Conservation (phyloP, 2,329 filamentous ascomycete genomes). For the Neofusicoccum kwambonambiense region DNA sequence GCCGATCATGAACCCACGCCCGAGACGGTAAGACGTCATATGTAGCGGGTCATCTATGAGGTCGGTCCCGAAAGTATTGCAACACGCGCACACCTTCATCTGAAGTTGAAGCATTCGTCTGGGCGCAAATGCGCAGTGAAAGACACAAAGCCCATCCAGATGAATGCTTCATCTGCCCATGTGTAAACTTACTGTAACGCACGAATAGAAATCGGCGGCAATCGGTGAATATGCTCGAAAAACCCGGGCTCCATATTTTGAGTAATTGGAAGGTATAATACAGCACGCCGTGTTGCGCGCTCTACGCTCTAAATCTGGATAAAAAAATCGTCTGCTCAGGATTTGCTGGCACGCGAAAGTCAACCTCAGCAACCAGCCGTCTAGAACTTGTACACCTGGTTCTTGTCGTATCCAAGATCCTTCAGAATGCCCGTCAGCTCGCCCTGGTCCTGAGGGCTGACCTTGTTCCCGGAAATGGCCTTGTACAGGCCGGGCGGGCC, state of each 20-base stretch:
- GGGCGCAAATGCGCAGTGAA: no score
- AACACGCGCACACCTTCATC: no score
- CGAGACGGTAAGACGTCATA: not conserved
- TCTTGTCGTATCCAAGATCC: slow-evolving; percentile 78
- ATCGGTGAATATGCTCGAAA: not conserved
- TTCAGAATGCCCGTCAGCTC: slow-evolving; percentile 79
- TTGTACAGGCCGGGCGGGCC: slow-evolving; percentile 93
- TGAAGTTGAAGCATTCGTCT: no score
- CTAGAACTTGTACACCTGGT: slow-evolving; percentile 97
- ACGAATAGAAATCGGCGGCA: not conserved
- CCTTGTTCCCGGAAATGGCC: slow-evolving; percentile 84
- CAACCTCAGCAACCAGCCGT: not conserved
- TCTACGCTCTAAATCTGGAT: slow-evolving; percentile 8
- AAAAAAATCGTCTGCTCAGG: not conserved
- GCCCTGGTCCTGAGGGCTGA: slow-evolving; percentile 89
- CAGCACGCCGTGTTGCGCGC: not conserved
- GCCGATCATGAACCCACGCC: not conserved
- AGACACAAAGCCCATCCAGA: no score
- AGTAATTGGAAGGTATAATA: not conserved
- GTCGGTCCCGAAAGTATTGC: no score
- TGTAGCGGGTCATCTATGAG: no score
- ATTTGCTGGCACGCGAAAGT: not conserved
- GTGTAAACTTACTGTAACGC: no score
- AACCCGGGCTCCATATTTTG: no score
- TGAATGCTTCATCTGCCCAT: no score